Percentiles rank a stretch among this genome's conserved stretches.
These are phyloP conservation scores for Pythium grandisporangium DNA, from an alignment of 352 stramenopile genomes.

Conservation along the genomic window DNA sequence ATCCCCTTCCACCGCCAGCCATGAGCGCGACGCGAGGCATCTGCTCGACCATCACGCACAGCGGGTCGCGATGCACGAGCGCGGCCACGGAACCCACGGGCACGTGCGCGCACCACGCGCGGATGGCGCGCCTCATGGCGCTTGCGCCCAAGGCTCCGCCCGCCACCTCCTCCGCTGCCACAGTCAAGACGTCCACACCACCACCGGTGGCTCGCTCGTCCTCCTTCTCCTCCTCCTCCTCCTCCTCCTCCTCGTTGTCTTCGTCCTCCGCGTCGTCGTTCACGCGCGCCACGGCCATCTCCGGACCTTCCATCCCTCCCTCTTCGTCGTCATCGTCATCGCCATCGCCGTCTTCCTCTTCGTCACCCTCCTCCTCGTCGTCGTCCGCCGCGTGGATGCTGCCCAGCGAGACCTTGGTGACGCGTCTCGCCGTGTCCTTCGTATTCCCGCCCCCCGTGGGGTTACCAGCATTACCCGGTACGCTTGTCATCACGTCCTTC, in stretches of 20 bases:
- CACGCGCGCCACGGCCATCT: background rate
- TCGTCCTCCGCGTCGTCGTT: background rate
- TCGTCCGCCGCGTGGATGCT: constrained; percentile 16
- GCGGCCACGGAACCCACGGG: constrained; percentile 22
- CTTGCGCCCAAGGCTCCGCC: constrained; percentile 51
- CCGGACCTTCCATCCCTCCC: background rate
- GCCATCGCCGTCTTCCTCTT: constrained; percentile 1
- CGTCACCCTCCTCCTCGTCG: constrained; percentile 2
- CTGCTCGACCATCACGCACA: constrained; percentile 53
- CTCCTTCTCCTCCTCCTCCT: background rate
- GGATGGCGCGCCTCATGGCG: constrained; percentile 73
- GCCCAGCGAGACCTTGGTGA: constrained; percentile 30
- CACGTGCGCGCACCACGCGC: constrained; percentile 69
- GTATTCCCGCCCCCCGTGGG: constrained; percentile 32
- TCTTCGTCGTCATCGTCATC: background rate
- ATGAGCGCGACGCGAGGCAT: constrained; percentile 39
- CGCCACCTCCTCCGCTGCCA: constrained; percentile 1
- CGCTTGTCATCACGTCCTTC: constrained; percentile 57
- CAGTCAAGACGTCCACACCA: background rate
- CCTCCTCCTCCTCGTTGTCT: background rate
- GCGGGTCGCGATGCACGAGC: constrained; percentile 50
- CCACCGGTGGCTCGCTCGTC: background rate
- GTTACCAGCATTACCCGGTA: constrained; percentile 40
- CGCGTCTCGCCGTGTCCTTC: constrained; percentile 36
- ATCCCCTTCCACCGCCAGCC: constrained; percentile 28